These are phyloP conservation scores for Ogataea trehalophila DNA, from an alignment of 805 yeast species.

Conservation along the genomic window DNA sequence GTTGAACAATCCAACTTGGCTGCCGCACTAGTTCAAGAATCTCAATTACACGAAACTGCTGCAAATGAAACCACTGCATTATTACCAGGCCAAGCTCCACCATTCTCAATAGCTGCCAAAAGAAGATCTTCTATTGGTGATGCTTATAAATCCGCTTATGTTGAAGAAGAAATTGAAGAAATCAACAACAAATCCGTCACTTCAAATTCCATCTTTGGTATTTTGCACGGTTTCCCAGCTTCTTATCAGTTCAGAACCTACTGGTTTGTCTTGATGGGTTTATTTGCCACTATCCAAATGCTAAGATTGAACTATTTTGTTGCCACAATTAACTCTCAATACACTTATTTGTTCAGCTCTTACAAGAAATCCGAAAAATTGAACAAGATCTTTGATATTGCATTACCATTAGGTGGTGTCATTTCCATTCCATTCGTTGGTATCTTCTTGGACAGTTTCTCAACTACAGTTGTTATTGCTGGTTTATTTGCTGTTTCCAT, in stretches of 20 bases:
- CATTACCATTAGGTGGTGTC: slow-evolving; percentile 54
- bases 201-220: slow-evolving; percentile 42
- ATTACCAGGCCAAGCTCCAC: slow-evolving; percentile 7
- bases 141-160: slow-evolving; percentile 49
- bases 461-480: slow-evolving; percentile 41
- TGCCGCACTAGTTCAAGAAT: slow-evolving; percentile 25
- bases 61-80: slow-evolving; percentile 15
- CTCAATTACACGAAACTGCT: slow-evolving; percentile 15
- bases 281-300: slow-evolving; percentile 53
- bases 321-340: slow-evolving; percentile 54
- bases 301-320: slow-evolving; percentile 53
- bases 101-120: slow-evolving; percentile 10
- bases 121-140: slow-evolving; percentile 54
- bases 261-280: slow-evolving; percentile 48
- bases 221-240: slow-evolving; percentile 49
- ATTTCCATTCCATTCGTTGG: slow-evolving; percentile 53
- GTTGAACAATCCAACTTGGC: slow-evolving; percentile 24
- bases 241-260: slow-evolving; percentile 44
- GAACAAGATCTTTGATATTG: slow-evolving; percentile 46
- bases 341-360: slow-evolving; percentile 41
- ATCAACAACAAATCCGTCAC: slow-evolving; percentile 33
- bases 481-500: slow-evolving; percentile 38
- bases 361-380: slow-evolving; percentile 33
- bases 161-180: slow-evolving; percentile 42
- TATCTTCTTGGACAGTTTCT: slow-evolving; percentile 41